phyloP scores from a whole-genome alignment of 345 rosid species.

The Populus tremula region DNA sequence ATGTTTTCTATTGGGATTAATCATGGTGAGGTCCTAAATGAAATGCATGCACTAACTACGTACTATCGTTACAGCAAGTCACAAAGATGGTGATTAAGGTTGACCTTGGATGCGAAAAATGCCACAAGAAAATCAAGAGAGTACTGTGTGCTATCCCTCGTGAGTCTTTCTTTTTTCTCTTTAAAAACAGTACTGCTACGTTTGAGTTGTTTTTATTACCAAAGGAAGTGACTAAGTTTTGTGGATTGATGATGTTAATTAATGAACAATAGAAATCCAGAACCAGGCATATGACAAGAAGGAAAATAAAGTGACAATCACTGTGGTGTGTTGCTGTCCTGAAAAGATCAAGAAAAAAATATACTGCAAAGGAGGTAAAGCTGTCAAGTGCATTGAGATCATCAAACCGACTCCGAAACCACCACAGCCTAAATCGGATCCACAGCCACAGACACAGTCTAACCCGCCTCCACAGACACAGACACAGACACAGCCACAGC shows the following conservation, averaged over 20 bases:
- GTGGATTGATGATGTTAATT: constrained; percentile 23
- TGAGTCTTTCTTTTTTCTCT: constrained; percentile 33
- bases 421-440: too few relatives aligned
- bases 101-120: constrained; percentile 63
- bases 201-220: too few relatives aligned
- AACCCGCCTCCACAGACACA: too few relatives aligned
- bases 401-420: too few relatives aligned
- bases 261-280: constrained; percentile 45
- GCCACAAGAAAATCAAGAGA: constrained; percentile 72
- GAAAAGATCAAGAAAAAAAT: constrained; percentile 61
- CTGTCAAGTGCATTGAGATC: too few relatives aligned
- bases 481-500: too few relatives aligned
- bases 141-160: constrained; percentile 65
- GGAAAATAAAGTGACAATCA: constrained; percentile 54
- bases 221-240: constrained; percentile 31
- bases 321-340: constrained; percentile 72
- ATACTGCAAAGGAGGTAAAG: constrained; percentile 41
- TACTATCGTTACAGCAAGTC: too few relatives aligned
- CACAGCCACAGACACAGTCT: too few relatives aligned
- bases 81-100: constrained; percentile 60
- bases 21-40: too few relatives aligned
- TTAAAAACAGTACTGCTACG: too few relatives aligned
- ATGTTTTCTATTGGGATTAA: too few relatives aligned
- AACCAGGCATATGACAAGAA: constrained; percentile 62
- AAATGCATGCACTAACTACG: background rate